Base-by-base conservation (phyloP, 2,329 filamentous ascomycete genomes). In the Pseudogymnoascus sp. region DNA sequence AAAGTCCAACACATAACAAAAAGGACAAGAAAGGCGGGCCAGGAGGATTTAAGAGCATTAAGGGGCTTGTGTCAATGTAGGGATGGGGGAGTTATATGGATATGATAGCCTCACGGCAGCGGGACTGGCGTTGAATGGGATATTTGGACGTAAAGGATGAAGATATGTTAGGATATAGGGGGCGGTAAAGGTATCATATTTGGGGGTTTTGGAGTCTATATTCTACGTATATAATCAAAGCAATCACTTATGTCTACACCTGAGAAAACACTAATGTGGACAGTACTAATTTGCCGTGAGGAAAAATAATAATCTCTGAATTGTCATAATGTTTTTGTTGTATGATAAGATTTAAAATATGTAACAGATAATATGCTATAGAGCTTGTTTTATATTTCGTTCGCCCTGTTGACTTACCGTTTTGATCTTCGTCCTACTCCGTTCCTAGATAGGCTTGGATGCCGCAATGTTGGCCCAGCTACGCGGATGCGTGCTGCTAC, bases 11-110 rank as follows among this genome's bases (percentile, higher is more conserved):
- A 47, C 68, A 75, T 63, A 75, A 81, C 63, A 77, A 78, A 65
- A 79, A 82, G 67, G 80, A 83, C 1, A 77, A 76, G 69, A 83
- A 82, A 65, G 64, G 54, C 23, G 42, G 73, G 18, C 5, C 29
- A 5, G 51, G 29, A 36, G 76, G 74, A 3, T 67, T 79, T n/a
- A 71, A 77, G n/a, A 76, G 77, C 4, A 77, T 79, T 29, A 70
- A 77, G 21, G 67, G 64, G 16, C 66, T 68, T 63, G 66, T 67
- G 23, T 64, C 37, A 39, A 12, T 29, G 62, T 57, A 62, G 26
- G 42, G 39, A 51, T 36, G 6, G 12, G 21, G 21, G 21, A 21
- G 21, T 62, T 39, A 39, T 51, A 45, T 42, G 60, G 26, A n/a
- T 31, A 34, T 14, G 39, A 51, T 62, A 21, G 60, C 51, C 51